These are phyloP conservation scores for Fusarium tuaranense DNA, from an alignment of 2,329 filamentous ascomycete species.

Conservation along the genomic window DNA sequence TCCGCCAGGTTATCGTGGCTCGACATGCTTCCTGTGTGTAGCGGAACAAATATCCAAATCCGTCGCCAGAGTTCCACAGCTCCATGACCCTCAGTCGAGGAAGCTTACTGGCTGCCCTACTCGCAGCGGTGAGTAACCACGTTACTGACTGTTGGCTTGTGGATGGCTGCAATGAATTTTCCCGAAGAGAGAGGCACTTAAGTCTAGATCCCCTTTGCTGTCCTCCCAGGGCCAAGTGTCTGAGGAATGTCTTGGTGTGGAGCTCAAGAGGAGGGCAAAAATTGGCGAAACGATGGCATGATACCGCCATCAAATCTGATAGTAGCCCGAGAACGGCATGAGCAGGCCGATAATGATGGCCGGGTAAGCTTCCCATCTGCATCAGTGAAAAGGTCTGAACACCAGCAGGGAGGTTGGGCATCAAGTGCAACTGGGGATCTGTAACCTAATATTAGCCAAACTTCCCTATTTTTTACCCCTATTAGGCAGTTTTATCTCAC, in stretches of 20 bases:
- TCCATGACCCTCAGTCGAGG: slow-evolving; percentile 18
- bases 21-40: slow-evolving; percentile 1
- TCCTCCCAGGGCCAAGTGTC: neutral
- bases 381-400: slow-evolving; percentile 2
- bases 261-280: neutral
- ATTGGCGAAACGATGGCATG: slow-evolving; percentile 15
- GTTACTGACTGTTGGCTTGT: neutral
- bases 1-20: slow-evolving; percentile 14
- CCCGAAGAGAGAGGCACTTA: slow-evolving; percentile 1
- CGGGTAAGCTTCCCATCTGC: neutral
- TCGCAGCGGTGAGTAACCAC: neutral
- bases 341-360: neutral
- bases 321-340: neutral
- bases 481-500: neutral
- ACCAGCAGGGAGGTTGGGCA: slow-evolving; percentile 12
- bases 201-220: neutral
- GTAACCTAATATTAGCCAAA: neutral
- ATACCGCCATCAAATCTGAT: neutral
- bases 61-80: neutral
- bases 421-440: slow-evolving; percentile 15
- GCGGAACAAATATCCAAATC: slow-evolving; percentile 15
- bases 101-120: neutral
- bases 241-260: neutral
- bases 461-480: neutral
- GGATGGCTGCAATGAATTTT: neutral